A percentile compares a stretch with the other conserved stretches of the same genome.
Evolutionary conservation across 495 filamentous ascomycete species (phyloP).

Genomic region (Xylaria curta): DNA sequence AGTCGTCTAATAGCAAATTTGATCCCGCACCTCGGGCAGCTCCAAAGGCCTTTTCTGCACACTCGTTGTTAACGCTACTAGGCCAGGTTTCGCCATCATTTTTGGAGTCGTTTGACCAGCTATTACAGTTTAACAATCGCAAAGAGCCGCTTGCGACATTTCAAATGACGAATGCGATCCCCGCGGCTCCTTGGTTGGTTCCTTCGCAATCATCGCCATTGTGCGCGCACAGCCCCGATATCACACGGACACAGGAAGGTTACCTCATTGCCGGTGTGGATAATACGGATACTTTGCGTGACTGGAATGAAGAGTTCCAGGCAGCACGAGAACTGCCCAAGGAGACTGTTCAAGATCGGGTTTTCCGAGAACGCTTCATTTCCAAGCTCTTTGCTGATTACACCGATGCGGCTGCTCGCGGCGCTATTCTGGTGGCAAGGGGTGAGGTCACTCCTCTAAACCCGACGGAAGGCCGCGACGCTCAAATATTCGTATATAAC

Average conservation of each 20-base stretch:
- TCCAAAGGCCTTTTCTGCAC: conserved; percentile 73
- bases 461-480: conserved; percentile 88
- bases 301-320: conserved; percentile 99
- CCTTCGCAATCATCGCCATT: conserved; percentile 66
- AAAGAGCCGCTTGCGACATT: conserved; percentile 92
- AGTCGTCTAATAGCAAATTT: conserved; percentile 87
- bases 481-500: conserved; percentile 99
- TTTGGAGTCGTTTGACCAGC: conserved; percentile 67
- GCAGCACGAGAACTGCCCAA: conserved; percentile 92
- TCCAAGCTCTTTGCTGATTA: conserved; percentile 98
- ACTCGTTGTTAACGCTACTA: conserved; percentile 86
- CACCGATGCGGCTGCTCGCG: conserved; percentile 90
- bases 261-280: conserved; percentile 89
- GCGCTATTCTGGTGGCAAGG: conserved; percentile 89
- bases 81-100: conserved; percentile 83
- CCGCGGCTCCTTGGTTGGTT: conserved; percentile 92
- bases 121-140: conserved; percentile 80
- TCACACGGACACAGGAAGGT: conserved; percentile 89
- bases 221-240: conserved; percentile 77
- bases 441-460: conserved; percentile 97
- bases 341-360: conserved; percentile 91
- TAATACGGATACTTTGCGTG: conserved; percentile 88
- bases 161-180: conserved; percentile 91
- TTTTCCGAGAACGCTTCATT: conserved; percentile 92
- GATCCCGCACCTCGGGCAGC: conserved; percentile 79